Conservation (phyloP, 2,329 filamentous ascomycete genomes). For the Alternaria sp. region DNA sequence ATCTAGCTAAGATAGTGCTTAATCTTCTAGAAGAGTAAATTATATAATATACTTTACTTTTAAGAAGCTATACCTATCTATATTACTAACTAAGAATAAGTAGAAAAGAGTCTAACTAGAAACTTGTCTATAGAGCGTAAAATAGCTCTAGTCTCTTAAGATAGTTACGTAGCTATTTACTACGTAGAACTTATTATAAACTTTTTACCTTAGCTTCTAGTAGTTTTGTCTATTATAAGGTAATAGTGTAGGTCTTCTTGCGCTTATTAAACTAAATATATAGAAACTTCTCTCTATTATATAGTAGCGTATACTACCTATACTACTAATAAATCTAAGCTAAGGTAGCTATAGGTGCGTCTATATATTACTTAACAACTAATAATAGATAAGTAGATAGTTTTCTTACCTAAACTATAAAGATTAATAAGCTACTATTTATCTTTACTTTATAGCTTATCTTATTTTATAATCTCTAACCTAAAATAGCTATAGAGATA, state of each 20-base stretch:
- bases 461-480: no score
- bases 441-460: no score
- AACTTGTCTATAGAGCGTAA: slow-evolving; percentile 6
- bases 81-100: slow-evolving; percentile 16
- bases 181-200: slow-evolving; percentile 11
- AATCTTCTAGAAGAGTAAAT: slow-evolving; percentile 12
- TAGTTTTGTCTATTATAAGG: slow-evolving; percentile 3
- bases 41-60: neutral
- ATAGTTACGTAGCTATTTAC: slow-evolving; percentile 12
- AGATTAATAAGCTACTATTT: no score
- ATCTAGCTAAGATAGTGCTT: slow-evolving; percentile 13
- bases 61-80: slow-evolving; percentile 4
- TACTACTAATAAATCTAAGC: no score
- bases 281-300: no score
- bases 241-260: slow-evolving; percentile 1
- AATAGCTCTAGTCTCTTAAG: slow-evolving; percentile 18
- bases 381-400: no score
- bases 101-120: slow-evolving; percentile 14
- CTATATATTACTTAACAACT: no score
- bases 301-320: no score
- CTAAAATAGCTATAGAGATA: no score
- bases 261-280: no score
- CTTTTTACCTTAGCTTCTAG: slow-evolving; percentile 14
- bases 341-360: no score
- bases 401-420: no score